phyloP scores from a whole-genome alignment of 1,139 yeast species.

The Tardiomyces digboiensis region DNA sequence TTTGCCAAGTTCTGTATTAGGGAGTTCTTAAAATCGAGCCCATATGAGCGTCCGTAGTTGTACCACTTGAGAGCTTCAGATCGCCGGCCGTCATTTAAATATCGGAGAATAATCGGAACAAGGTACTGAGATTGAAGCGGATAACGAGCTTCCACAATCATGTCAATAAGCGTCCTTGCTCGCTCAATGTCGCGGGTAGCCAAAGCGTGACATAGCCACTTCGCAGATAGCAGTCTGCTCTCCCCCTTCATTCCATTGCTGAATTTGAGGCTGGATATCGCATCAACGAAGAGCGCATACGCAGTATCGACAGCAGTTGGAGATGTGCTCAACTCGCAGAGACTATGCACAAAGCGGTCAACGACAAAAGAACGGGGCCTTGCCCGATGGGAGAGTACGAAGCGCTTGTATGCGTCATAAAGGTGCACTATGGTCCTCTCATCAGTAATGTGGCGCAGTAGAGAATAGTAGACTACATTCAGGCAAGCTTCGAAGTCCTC shows the following conservation, averaged over 20 bases:
- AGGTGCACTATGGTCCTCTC: conserved; percentile 7
- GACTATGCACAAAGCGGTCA: conserved; percentile 17
- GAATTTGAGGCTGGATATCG: conserved; percentile 12
- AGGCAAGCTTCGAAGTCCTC: conserved; percentile 10
- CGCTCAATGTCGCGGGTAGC: conserved; percentile 4
- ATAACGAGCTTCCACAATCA: conserved; percentile 1
- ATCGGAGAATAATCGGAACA: conserved; percentile 5
- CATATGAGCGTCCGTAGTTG: neutral
- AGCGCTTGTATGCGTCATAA: conserved; percentile 12
- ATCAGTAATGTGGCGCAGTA: conserved; percentile 14
- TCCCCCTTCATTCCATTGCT: conserved; percentile 6
- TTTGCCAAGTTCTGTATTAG: neutral
- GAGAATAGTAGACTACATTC: conserved; percentile 15
- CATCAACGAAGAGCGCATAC: conserved; percentile 12
- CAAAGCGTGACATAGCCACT: conserved; percentile 6
- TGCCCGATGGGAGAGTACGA: conserved; percentile 2
- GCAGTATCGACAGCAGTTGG: conserved; percentile 13
- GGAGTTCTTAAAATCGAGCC: neutral
- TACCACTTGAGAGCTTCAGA: neutral
- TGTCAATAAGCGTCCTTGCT: conserved; percentile 8
- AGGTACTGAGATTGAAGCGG: conserved; percentile 11
- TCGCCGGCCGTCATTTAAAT: neutral
- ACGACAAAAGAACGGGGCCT: conserved; percentile 9
- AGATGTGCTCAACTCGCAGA: conserved; percentile 11
- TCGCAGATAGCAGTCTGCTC: conserved; percentile 5